phyloP scores from a whole-genome alignment of 768 basidiomycete genomes.

The Leccinum barrowsii region DNA sequence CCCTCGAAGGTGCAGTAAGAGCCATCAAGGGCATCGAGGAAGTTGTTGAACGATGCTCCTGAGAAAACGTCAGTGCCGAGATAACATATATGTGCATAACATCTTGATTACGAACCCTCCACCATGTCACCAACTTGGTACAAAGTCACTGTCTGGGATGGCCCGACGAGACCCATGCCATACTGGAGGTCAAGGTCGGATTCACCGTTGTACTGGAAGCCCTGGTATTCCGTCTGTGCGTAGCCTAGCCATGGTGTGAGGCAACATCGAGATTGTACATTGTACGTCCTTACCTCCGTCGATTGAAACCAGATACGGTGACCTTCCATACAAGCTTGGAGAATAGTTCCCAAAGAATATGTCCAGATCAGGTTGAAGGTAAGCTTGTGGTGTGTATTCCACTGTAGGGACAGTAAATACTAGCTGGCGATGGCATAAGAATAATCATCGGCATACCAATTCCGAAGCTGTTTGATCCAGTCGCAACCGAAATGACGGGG shows the following conservation, averaged over 20 bases:
- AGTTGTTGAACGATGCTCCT: slow-evolving; percentile 33
- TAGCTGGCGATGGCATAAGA: neutral
- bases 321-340: slow-evolving; percentile 17
- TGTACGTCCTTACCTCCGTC: slow-evolving; percentile 26
- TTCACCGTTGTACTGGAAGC: slow-evolving; percentile 28
- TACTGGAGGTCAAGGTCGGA: slow-evolving; percentile 32
- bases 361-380: slow-evolving; percentile 26
- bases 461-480: slow-evolving; percentile 24
- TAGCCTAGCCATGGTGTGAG: neutral
- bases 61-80: slow-evolving; percentile 1
- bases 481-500: slow-evolving; percentile 11
- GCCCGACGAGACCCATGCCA: slow-evolving; percentile 27
- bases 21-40: slow-evolving; percentile 34
- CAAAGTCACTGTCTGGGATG: slow-evolving; percentile 25
- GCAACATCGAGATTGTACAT: neutral
- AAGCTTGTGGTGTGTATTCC: slow-evolving; percentile 33
- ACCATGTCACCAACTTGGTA: slow-evolving; percentile 32
- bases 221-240: slow-evolving; percentile 24
- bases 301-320: slow-evolving; percentile 28
- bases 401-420: slow-evolving; percentile 10
- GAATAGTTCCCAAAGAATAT: slow-evolving; percentile 31
- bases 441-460: slow-evolving; percentile 18
- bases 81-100: neutral
- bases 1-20: slow-evolving; percentile 35
- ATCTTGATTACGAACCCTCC: slow-evolving; percentile 16